phyloP scores from a whole-genome alignment of 2,329 filamentous ascomycete species.

The Botrytis fabae region DNA sequence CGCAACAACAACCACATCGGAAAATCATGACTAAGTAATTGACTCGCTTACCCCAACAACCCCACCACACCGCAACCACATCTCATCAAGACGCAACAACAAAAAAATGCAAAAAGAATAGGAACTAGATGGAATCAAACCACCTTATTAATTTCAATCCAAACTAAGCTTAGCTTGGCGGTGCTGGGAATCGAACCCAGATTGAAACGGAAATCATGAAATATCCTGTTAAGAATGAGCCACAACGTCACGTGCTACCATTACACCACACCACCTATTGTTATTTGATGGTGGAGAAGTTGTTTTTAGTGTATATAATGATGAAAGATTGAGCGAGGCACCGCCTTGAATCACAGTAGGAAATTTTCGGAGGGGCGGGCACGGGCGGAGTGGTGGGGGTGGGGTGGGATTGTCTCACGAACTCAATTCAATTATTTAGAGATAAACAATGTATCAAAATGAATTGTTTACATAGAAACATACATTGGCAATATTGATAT shows the following conservation, averaged over 20 bases:
- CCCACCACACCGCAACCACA: not conserved
- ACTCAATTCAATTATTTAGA: not conserved
- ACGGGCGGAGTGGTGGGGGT: not conserved
- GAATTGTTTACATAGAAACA: too few relatives aligned
- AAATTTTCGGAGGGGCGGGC: not conserved
- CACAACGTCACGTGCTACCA: conserved; percentile 42
- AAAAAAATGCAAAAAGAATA: not conserved
- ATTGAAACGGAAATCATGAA: conserved; percentile 39
- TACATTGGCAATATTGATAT: not conserved
- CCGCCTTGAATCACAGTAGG: too few relatives aligned
- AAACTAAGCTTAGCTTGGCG: conserved; percentile 32
- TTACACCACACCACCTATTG: conserved; percentile 32
- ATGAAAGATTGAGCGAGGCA: too few relatives aligned
- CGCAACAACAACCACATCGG: not conserved
- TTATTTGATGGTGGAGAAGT: not conserved
- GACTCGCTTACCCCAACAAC: not conserved
- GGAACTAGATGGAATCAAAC: conserved; percentile 23
- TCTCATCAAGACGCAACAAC: not conserved
- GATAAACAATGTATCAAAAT: too few relatives aligned
- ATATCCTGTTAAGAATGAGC: conserved; percentile 28
- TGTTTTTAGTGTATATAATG: accelerated
- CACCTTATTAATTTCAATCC: conserved; percentile 36
- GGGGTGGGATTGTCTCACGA: not conserved
- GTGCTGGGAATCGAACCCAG: conserved; percentile 42
- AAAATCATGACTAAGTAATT: not conserved